phyloP scores from a whole-genome alignment of 768 basidiomycete species.

The Glaciozyma antarctica region DNA sequence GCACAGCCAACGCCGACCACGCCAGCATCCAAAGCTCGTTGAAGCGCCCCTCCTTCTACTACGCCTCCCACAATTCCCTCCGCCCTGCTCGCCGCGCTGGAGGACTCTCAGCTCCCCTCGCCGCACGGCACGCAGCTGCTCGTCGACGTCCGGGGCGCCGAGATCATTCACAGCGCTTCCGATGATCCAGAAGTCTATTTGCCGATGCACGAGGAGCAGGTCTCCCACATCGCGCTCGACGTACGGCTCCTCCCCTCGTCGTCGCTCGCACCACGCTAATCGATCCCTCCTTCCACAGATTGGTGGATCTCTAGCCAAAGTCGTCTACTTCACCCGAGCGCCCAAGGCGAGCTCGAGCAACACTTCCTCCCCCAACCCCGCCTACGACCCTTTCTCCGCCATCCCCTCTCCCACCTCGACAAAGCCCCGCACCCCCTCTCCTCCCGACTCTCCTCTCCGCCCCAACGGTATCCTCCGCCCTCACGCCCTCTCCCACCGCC shows the following conservation, averaged over 20 bases:
- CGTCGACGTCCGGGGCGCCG: conserved; percentile 28
- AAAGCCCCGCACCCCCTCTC: conserved; percentile 22
- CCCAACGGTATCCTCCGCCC: conserved; percentile 41
- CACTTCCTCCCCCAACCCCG: conserved; percentile 12
- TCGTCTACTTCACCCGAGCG: conserved; percentile 95
- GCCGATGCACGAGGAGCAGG: conserved; percentile 92
- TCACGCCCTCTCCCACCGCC: conserved; percentile 44
- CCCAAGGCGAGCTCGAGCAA: conserved; percentile 38
- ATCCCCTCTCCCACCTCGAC: conserved; percentile 20
- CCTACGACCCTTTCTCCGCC: conserved; percentile 31
- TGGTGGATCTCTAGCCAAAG: conserved; percentile 93
- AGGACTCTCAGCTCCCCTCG: conserved; percentile 27
- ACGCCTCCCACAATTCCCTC: no score
- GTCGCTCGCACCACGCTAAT: background rate
- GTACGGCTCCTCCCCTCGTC: conserved; percentile 56
- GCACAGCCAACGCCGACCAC: no score
- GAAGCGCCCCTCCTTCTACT: no score
- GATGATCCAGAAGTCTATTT: conserved; percentile 71
- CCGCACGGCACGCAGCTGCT: conserved; percentile 22
- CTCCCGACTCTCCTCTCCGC: conserved; percentile 13
- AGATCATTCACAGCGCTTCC: conserved; percentile 28
- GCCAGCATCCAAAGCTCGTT: no score
- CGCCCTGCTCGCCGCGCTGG: conserved; percentile 6
- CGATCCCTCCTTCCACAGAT: conserved; percentile 50
- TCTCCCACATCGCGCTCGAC: conserved; percentile 95